These are phyloP conservation scores for Diaporthe citrichinensis DNA, from an alignment of 2,329 filamentous ascomycete genomes.

Conservation along the genomic window DNA sequence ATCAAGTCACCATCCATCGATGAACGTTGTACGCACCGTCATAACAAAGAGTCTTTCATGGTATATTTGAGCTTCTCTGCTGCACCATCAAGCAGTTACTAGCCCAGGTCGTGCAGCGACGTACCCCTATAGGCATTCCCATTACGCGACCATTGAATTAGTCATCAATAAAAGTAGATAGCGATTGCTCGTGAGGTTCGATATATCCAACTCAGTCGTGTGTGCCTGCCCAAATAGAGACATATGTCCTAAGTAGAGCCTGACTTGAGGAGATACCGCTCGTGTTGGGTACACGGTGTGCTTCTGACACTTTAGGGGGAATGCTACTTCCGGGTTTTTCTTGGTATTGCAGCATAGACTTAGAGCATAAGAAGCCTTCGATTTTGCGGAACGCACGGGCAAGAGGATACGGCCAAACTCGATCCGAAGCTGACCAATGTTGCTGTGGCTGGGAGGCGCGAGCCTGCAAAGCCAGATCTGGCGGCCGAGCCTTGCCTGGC, in stretches of 20 bases:
- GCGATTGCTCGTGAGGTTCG: too few species aligned
- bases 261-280: too few species aligned
- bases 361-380: too few species aligned
- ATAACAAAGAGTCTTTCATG: background rate
- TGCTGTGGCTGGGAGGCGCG: too few species aligned
- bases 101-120: background rate
- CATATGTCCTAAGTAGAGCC: rapidly evolving
- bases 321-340: too few species aligned
- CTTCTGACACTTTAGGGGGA: background rate
- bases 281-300: background rate
- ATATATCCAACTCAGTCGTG: rapidly evolving
- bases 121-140: background rate
- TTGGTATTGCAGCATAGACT: background rate
- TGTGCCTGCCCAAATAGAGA: too few species aligned
- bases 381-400: background rate
- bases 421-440: background rate
- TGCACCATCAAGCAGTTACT: too few species aligned
- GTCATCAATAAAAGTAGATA: background rate
- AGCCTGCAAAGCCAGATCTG: background rate
- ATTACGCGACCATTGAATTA: background rate
- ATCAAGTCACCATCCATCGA: background rate
- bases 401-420: background rate
- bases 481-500: background rate
- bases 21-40: background rate
- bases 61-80: background rate